Evolutionary conservation across 352 stramenopile genomes (phyloP).

Genomic region (Blastocystis sp.): DNA sequence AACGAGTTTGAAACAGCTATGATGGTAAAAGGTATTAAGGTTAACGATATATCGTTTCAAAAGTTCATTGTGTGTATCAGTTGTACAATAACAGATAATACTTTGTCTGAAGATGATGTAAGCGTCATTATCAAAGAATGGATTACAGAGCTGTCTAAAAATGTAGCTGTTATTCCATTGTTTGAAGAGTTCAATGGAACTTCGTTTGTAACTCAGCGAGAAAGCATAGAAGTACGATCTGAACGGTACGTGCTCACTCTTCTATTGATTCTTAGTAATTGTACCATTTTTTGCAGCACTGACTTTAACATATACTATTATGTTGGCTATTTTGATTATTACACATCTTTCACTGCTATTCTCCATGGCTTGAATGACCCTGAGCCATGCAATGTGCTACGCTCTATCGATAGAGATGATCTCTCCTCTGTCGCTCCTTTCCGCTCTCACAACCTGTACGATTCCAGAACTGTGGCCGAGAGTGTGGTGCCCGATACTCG

Average conservation of each 20-base stretch:
- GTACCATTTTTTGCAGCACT: neutral
- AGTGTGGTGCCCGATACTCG: neutral
- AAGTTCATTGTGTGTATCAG: neutral
- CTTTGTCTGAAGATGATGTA: neutral
- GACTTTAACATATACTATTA: neutral
- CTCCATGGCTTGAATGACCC: neutral
- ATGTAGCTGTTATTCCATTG: neutral
- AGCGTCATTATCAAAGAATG: neutral
- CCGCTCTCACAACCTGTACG: neutral
- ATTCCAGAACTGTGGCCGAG: neutral
- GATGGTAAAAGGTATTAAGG: neutral
- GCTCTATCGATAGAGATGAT: neutral
- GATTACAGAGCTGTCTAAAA: neutral
- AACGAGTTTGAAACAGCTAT: neutral
- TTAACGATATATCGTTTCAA: neutral
- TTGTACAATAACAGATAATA: neutral
- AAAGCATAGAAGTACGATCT: neutral
- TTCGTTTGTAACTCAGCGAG: neutral
- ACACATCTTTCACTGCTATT: neutral
- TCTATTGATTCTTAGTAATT: neutral
- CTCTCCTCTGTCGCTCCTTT: neutral
- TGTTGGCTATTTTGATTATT: neutral
- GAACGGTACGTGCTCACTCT: neutral
- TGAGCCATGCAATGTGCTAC: neutral
- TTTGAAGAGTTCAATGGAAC: neutral